Conservation (phyloP, 805 yeast species). For the Candida parachauliodes region DNA sequence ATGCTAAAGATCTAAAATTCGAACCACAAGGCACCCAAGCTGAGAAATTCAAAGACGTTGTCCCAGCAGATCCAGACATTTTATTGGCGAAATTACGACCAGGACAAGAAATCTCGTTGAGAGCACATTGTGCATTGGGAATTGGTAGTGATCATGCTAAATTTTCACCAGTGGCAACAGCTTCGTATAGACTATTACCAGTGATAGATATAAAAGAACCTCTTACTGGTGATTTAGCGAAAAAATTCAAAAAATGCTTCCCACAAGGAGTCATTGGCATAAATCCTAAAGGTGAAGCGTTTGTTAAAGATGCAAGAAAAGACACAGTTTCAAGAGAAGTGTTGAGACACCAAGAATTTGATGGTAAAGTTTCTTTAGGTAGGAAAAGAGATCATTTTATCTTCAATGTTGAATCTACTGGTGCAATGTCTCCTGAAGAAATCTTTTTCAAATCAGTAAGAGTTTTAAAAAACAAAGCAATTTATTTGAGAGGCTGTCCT, state of each 20-base stretch:
- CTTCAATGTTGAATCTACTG: slow-evolving; percentile 90
- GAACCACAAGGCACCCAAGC: slow-evolving; percentile 89
- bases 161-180: slow-evolving; percentile 95
- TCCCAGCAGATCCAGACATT: slow-evolving; percentile 83
- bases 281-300: slow-evolving; percentile 63
- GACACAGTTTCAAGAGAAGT: slow-evolving; percentile 98
- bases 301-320: slow-evolving; percentile 82
- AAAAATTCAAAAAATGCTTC: slow-evolving; percentile 82
- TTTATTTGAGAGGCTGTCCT: slow-evolving; percentile 74
- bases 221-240: slow-evolving; percentile 72
- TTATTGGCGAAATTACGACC: slow-evolving; percentile 91
- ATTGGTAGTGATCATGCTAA: slow-evolving; percentile 95
- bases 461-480: slow-evolving; percentile 80
- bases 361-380: slow-evolving; percentile 86
- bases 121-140: slow-evolving; percentile 90
- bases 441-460: slow-evolving; percentile 88
- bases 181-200: slow-evolving; percentile 91
- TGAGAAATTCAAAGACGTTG: slow-evolving; percentile 65
- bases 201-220: slow-evolving; percentile 73
- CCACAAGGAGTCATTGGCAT: slow-evolving; percentile 90
- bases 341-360: slow-evolving; percentile 86
- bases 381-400: slow-evolving; percentile 90
- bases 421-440: slow-evolving; percentile 97
- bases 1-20: slow-evolving; percentile 84
- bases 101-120: slow-evolving; percentile 89